Conservation (phyloP, 148 eudicot species). For the Vaccinium vitisidaea region DNA sequence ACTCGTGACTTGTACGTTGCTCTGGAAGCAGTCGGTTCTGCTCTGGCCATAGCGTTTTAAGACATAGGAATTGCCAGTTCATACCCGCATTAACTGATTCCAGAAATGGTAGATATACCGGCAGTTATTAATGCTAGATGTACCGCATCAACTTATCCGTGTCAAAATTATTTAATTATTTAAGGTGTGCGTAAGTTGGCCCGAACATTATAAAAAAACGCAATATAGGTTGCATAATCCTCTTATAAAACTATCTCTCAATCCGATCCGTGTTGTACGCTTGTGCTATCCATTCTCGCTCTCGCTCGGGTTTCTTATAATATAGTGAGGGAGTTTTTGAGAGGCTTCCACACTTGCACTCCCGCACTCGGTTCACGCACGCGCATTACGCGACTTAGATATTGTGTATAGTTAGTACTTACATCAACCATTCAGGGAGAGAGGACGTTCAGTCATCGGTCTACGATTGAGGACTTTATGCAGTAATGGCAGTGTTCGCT, state of each 20-base stretch:
- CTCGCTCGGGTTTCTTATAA: background rate
- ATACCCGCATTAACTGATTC: background rate
- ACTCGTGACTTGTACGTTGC: background rate
- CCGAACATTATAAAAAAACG: background rate
- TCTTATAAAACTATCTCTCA: background rate
- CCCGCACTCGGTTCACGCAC: background rate
- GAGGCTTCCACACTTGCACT: background rate
- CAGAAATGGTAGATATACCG: background rate
- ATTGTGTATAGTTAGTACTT: background rate
- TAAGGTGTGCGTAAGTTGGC: background rate
- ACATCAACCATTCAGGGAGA: background rate
- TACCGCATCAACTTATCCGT: too few relatives aligned
- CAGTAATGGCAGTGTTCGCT: constrained; percentile 10
- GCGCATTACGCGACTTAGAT: background rate
- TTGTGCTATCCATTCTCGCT: background rate
- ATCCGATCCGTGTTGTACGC: background rate
- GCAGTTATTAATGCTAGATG: too few relatives aligned
- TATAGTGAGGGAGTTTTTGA: background rate
- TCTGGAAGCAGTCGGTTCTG: constrained; percentile 6
- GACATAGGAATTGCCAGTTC: background rate
- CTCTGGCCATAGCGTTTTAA: background rate
- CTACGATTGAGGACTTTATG: background rate
- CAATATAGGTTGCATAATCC: background rate
- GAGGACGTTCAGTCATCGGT: background rate
- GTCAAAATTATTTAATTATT: too few relatives aligned